Evolutionary conservation across 2,329 filamentous ascomycete genomes (phyloP).

Genomic region (Cercospora nicotianae): DNA sequence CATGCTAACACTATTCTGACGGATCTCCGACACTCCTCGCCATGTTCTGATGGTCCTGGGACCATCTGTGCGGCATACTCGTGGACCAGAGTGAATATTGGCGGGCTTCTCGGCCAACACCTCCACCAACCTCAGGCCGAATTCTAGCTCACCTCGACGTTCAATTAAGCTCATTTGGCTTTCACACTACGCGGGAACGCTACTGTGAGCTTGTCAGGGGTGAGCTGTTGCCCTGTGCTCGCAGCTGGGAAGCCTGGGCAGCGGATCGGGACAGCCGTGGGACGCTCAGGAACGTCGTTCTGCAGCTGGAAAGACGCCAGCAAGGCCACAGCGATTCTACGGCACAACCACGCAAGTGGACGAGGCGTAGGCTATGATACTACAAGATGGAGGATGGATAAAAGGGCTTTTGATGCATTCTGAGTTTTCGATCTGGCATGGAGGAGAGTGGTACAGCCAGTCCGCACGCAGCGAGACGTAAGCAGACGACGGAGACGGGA

Average conservation of each 20-base stretch:
- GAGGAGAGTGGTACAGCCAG: background rate
- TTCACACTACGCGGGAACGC: background rate
- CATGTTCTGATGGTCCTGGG: background rate
- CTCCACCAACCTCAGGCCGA: background rate
- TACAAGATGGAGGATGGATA: background rate
- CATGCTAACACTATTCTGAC: background rate
- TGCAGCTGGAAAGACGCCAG: background rate
- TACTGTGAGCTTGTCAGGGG: background rate
- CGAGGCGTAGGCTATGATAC: background rate
- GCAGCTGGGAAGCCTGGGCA: background rate
- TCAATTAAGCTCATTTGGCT: constrained; percentile 1
- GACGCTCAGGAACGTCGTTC: background rate
- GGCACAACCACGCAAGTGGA: background rate
- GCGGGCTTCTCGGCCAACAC: background rate
- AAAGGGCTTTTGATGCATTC: background rate
- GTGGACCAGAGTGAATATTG: background rate
- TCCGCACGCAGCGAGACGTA: background rate
- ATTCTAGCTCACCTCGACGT: background rate
- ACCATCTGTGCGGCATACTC: background rate
- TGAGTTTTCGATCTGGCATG: background rate
- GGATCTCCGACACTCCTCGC: background rate
- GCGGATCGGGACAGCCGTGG: background rate
- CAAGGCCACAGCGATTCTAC: background rate
- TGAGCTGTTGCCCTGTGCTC: constrained; percentile 6
- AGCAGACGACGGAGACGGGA: background rate